Base-by-base conservation (phyloP, 768 basidiomycete species). In the Mycena haematopus region DNA sequence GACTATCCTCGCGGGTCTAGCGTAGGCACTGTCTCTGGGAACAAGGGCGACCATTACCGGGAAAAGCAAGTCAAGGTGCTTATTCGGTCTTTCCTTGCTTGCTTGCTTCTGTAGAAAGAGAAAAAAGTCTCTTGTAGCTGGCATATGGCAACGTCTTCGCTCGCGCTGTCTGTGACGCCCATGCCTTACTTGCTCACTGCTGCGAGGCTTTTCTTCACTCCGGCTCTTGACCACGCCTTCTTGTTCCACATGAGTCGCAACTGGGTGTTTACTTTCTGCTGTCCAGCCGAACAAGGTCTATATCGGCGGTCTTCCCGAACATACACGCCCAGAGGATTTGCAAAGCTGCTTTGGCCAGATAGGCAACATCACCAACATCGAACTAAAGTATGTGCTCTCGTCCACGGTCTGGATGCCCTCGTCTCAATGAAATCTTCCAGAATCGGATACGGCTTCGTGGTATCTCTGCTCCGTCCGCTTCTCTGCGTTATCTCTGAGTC, bases 251-350 rank as follows among this genome's bases (percentile, higher is more conserved):
- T 75, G 75, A 78, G 75, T 82, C 79, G 83, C 78, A 74, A 82
- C 83, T 80, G 78, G 79, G 84, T 86, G 86, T 86, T 88, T 80
- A 88, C 83, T 76, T 82, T 86, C 79, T 85, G 82, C 83, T 81
- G 80, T 82, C 80, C 84, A 94, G 92, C 89, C 92, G 80, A 93
- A 93, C 80, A 95, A 95, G 80, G 89, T 95, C 75, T 95, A 95
- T 75, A 87, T 95, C 73, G 93, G 93, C 73, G 92, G 92, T 67
- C 84, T 95, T 63, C 93, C 93, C 66, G 91, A 93, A 78, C 84
- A 92, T 68, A 94, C 92, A 51, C 89, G 90, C 65, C 84, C 89
- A 77, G 91, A 92, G 78, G 93, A 95, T 71, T 77, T 95, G 27
- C 89, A 87, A 75, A 89, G 83, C 65, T 94, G 93, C 75, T 95